Percentiles rank a stretch among this genome's conserved stretches.
Evolutionary conservation across 805 yeast species (phyloP).

Genomic region (Wickerhamiella kurtzmanii): DNA sequence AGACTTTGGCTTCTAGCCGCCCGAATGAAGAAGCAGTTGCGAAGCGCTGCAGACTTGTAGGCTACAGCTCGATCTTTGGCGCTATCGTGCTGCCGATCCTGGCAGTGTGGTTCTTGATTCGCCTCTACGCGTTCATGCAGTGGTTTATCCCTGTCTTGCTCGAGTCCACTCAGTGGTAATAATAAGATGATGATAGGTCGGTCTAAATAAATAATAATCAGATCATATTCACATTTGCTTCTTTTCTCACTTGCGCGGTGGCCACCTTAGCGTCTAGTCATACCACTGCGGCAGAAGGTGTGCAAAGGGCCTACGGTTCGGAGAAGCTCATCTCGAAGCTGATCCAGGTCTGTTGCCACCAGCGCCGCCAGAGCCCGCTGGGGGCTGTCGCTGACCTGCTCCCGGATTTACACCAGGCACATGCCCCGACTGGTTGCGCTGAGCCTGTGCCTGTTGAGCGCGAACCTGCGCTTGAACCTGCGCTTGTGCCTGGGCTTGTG

Average conservation of each 20-base stretch:
- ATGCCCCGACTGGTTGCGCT: too few species aligned
- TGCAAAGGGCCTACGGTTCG: neutral
- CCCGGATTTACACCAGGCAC: too few species aligned
- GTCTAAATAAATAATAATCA: neutral
- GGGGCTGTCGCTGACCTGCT: conserved; percentile 2
- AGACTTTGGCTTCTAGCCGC: conserved; percentile 14
- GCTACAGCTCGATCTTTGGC: neutral
- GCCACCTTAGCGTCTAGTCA: too few species aligned
- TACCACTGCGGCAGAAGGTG: too few species aligned
- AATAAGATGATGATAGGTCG: too few species aligned
- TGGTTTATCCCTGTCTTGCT: conserved; percentile 7
- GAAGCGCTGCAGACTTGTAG: conserved; percentile 6
- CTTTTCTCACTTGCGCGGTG: neutral
- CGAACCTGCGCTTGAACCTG: conserved; percentile 1
- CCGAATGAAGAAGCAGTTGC: conserved; percentile 9
- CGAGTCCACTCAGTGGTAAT: conserved; percentile 11
- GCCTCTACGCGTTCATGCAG: neutral
- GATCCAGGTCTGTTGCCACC: too few species aligned
- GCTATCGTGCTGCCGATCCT: neutral
- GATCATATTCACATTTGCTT: neutral
- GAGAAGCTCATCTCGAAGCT: neutral
- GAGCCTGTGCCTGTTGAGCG: neutral
- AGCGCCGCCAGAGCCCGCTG: too few species aligned
- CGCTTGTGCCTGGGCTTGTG: neutral
- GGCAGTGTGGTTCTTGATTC: neutral